These are phyloP conservation scores for Zygoascus biomembranicola DNA, from an alignment of 805 yeast species.

Conservation along the genomic window DNA sequence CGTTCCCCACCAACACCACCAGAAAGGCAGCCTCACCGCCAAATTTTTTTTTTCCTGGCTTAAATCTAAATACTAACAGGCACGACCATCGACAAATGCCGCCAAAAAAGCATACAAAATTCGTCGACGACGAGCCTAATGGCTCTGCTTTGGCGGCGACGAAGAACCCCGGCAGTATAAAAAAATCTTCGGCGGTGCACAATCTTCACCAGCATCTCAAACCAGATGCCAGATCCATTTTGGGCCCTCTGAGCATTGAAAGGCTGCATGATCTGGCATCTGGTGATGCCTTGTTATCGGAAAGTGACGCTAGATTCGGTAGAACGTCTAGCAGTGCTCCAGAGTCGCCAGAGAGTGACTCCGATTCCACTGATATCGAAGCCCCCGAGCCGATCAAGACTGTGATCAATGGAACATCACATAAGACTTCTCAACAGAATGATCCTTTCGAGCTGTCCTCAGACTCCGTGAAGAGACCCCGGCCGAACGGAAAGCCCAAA, in stretches of 20 bases:
- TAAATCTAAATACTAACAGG: background rate
- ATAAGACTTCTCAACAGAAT: background rate
- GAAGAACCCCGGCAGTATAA: background rate
- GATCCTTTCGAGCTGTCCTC: background rate
- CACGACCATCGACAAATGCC: conserved; percentile 11
- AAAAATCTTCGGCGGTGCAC: background rate
- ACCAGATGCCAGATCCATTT: background rate
- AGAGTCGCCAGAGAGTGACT: background rate
- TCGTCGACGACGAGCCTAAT: conserved; percentile 11
- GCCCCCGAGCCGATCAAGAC: background rate
- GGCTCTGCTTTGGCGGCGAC: background rate
- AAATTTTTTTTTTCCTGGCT: background rate
- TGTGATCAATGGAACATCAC: background rate
- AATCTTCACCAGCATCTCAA: background rate
- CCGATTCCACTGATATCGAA: background rate
- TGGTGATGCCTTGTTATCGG: conserved; percentile 5
- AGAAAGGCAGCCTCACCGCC: background rate
- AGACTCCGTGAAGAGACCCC: background rate
- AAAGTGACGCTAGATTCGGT: conserved; percentile 9
- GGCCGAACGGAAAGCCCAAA: background rate
- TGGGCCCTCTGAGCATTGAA: conserved; percentile 13
- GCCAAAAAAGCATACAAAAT: conserved; percentile 19
- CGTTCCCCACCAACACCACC: background rate
- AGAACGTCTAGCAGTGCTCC: background rate
- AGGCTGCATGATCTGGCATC: conserved; percentile 8